These are phyloP conservation scores for Kwoniella heveanensis DNA, from an alignment of 768 basidiomycete species.

Conservation along the genomic window DNA sequence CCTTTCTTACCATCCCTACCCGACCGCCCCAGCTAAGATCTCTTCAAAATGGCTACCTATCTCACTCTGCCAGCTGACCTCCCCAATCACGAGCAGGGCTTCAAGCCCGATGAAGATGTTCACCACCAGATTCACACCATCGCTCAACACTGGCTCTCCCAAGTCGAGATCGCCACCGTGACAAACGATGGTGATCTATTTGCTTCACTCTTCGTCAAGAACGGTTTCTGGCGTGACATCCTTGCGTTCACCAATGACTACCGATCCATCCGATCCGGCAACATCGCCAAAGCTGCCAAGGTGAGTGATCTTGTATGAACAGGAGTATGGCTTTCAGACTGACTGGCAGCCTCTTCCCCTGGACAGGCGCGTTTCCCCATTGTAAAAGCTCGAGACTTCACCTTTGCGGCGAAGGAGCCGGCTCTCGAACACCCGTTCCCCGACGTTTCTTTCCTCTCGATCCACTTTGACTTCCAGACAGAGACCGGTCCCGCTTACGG, in stretches of 20 bases:
- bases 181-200: conserved; percentile 33
- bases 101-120: conserved; percentile 31
- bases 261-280: conserved; percentile 33
- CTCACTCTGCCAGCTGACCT: conserved; percentile 30
- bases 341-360: no score
- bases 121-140: conserved; percentile 37
- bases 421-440: conserved; percentile 34
- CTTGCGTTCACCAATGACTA: conserved; percentile 45
- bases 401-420: conserved; percentile 25
- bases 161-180: conserved; percentile 28
- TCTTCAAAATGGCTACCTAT: conserved; percentile 17
- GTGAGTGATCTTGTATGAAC: conserved; percentile 20
- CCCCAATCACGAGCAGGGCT: conserved; percentile 36
- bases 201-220: conserved; percentile 31
- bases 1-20: no score
- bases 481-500: conserved; percentile 35
- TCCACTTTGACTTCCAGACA: conserved; percentile 42
- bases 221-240: conserved; percentile 43
- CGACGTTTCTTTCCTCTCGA: conserved; percentile 39
- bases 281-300: conserved; percentile 39
- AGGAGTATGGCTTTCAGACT: not conserved
- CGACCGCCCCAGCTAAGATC: not conserved
- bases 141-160: conserved; percentile 43
- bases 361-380: conserved; percentile 35
- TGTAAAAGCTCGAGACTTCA: conserved; percentile 33